These are phyloP conservation scores for Pelargonium cotyledonis DNA, from an alignment of 441 rosid genomes.

Conservation along the genomic window DNA sequence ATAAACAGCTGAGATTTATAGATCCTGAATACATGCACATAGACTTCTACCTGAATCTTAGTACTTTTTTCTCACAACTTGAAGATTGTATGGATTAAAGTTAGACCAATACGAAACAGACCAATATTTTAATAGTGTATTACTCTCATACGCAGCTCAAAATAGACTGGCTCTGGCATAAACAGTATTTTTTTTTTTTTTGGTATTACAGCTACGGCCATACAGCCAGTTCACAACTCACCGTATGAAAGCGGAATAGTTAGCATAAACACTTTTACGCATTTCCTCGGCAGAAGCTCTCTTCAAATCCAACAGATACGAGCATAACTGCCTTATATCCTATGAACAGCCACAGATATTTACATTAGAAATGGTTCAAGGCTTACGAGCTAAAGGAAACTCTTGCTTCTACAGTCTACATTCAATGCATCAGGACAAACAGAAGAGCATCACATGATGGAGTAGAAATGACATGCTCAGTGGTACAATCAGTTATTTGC, in stretches of 20 bases:
- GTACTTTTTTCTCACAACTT: not conserved
- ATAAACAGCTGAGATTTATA: too few relatives aligned
- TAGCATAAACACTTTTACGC: conserved; percentile 97
- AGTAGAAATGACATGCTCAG: too few relatives aligned
- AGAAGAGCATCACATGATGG: not conserved
- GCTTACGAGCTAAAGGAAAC: not conserved
- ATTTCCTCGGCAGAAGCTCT: conserved; percentile 97
- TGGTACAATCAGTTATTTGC: too few relatives aligned
- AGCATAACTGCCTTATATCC: conserved; percentile 82
- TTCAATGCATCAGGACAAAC: not conserved
- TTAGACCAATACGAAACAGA: not conserved
- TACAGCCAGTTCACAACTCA: conserved; percentile 20
- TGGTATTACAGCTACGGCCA: not conserved
- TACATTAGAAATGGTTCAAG: not conserved
- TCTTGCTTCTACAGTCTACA: not conserved
- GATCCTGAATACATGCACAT: too few relatives aligned
- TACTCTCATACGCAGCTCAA: not conserved
- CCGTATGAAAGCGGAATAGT: conserved; percentile 95
- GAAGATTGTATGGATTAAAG: not conserved
- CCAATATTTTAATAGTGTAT: not conserved
- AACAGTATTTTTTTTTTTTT: not conserved
- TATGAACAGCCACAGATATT: conserved; percentile 15
- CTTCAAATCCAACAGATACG: conserved; percentile 83
- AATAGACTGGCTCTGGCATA: not conserved
- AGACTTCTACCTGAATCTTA: not conserved